Conservation (phyloP, 2,329 filamentous ascomycete genomes). For the Fusarium sp. region DNA sequence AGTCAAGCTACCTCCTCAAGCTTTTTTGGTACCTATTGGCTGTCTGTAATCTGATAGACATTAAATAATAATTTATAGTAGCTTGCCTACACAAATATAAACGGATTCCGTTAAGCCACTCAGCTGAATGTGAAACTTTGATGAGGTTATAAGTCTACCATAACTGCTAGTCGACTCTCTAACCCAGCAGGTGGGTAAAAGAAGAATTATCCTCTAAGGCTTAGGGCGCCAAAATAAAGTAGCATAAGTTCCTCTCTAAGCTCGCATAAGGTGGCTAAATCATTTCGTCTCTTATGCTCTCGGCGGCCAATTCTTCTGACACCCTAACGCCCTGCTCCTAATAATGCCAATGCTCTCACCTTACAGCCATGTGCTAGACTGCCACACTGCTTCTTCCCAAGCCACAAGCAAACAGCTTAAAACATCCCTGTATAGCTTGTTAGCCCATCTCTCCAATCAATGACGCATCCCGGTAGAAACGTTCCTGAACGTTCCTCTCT, state of each 20-base stretch:
- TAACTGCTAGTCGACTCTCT: background rate
- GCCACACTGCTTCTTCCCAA: no score
- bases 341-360: no score
- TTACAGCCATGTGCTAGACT: background rate
- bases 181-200: background rate
- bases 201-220: no score
- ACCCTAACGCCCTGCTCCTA: no score
- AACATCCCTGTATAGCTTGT: background rate
- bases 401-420: background rate
- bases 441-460: background rate
- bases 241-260: no score
- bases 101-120: background rate
- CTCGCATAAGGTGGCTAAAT: no score
- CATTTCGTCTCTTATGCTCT: no score
- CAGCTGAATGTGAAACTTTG: background rate
- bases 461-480: slow-evolving; percentile 24
- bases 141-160: background rate
- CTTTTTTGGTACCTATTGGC: background rate
- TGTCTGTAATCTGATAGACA: no score
- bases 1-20: background rate
- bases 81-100: background rate
- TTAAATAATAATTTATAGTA: background rate
- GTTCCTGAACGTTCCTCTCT: background rate
- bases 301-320: no score
- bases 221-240: no score